phyloP scores from a whole-genome alignment of 768 basidiomycete species.

The Amanita molliuscula region DNA sequence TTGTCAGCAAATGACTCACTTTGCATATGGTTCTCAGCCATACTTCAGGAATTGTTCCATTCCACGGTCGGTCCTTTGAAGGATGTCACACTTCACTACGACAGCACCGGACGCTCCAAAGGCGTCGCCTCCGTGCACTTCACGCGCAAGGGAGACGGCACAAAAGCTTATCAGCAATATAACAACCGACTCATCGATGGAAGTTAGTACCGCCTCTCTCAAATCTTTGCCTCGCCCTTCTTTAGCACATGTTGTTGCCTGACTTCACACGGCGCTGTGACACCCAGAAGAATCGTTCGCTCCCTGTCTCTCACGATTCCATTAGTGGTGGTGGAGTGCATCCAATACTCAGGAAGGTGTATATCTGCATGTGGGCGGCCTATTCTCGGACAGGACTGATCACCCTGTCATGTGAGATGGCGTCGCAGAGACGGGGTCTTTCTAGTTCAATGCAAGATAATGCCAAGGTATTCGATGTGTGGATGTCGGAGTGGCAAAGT shows the following conservation, averaged over 20 bases:
- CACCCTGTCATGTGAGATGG: constrained; percentile 21
- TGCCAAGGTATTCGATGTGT: constrained; percentile 3
- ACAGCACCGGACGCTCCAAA: constrained; percentile 78
- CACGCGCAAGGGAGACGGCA: constrained; percentile 77
- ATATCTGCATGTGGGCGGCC: not conserved
- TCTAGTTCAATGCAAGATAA: not conserved
- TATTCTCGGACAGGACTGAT: constrained; percentile 24
- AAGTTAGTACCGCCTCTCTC: constrained; percentile 85
- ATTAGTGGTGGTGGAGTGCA: not conserved
- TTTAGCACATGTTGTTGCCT: constrained; percentile 16
- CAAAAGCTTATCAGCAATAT: constrained; percentile 88
- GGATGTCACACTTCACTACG: constrained; percentile 80
- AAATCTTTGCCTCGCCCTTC: constrained; percentile 27
- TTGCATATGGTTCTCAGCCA: not conserved
- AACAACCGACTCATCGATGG: constrained; percentile 99
- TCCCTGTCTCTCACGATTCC: constrained; percentile 30
- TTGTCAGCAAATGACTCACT: constrained; percentile 14
- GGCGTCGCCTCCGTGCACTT: constrained; percentile 86
- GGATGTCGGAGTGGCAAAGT: constrained; percentile 7
- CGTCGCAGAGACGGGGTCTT: not conserved
- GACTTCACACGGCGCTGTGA: constrained; percentile 13
- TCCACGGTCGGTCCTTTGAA: constrained; percentile 82
- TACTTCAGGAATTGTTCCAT: constrained; percentile 77
- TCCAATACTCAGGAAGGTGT: not conserved
- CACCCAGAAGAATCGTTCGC: constrained; percentile 27